These are phyloP conservation scores for Cadophora gregata DNA, from an alignment of 2,329 filamentous ascomycete genomes.

Conservation along the genomic window DNA sequence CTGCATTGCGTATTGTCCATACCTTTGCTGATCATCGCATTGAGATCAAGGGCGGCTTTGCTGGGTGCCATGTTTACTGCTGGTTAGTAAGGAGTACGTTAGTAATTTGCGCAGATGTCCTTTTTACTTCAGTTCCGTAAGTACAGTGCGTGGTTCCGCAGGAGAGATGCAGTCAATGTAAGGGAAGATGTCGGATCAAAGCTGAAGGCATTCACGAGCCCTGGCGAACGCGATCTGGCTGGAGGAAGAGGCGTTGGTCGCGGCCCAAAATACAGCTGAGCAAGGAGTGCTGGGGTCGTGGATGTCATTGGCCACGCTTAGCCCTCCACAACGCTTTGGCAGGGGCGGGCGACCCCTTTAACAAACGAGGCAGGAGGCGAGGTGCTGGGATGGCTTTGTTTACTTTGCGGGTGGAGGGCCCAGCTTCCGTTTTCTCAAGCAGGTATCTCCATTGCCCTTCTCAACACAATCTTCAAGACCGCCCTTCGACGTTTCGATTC, in stretches of 20 bases:
- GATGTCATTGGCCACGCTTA: constrained; percentile 16
- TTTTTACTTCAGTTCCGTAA: neutral
- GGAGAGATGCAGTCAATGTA: neutral
- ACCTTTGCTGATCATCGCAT: constrained; percentile 44
- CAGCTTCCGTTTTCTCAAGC: neutral
- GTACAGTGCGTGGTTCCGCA: neutral
- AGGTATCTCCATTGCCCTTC: constrained; percentile 9
- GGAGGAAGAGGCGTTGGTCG: constrained; percentile 12
- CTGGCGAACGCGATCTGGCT: constrained; percentile 22
- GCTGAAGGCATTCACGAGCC: neutral
- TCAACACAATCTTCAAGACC: constrained; percentile 12
- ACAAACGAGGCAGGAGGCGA: constrained; percentile 25
- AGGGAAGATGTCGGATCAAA: neutral
- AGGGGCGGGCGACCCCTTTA: constrained; percentile 15
- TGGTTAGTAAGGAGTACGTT: constrained; percentile 28
- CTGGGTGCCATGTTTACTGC: constrained; percentile 40
- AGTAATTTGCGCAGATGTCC: constrained; percentile 23
- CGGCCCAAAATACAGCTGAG: constrained; percentile 6
- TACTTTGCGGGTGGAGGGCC: constrained; percentile 17
- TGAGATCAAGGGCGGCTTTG: constrained; percentile 42
- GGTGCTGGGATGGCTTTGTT: constrained; percentile 7
- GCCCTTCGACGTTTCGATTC: neutral
- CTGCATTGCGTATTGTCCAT: constrained; percentile 6
- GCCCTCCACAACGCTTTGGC: neutral
- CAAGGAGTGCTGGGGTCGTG: neutral